Percentiles rank a stretch among this genome's conserved stretches.
These are phyloP conservation scores for Microcyclospora tardicrescens DNA, from an alignment of 2,329 filamentous ascomycete genomes.

Conservation along the genomic window DNA sequence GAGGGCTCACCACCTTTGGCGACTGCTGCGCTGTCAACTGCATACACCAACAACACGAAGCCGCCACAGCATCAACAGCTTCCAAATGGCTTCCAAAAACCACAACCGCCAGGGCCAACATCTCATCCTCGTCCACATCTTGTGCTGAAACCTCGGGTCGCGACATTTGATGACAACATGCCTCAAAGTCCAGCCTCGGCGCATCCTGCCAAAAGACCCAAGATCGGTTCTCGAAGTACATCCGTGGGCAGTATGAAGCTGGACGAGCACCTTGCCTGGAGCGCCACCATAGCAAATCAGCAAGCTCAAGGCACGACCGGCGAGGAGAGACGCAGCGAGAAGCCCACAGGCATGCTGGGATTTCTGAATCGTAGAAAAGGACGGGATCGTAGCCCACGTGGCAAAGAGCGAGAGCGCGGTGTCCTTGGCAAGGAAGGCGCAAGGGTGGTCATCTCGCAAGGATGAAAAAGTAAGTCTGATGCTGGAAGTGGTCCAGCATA, in stretches of 20 bases:
- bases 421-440: slow-evolving; percentile 93
- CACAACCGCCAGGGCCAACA: slow-evolving; percentile 15
- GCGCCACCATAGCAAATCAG: slow-evolving; percentile 37
- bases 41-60: neutral
- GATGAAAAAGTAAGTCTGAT: too few relatives aligned
- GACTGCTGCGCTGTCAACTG: slow-evolving; percentile 7
- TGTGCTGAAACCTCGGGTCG: too few relatives aligned
- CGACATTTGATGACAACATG: neutral
- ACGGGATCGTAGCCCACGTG: slow-evolving; percentile 72
- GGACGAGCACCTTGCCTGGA: slow-evolving; percentile 82
- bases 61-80: slow-evolving; percentile 2
- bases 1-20: slow-evolving; percentile 35
- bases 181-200: neutral
- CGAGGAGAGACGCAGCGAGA: slow-evolving; percentile 18
- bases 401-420: slow-evolving; percentile 59
- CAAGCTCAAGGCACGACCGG: too few relatives aligned
- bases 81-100: slow-evolving; percentile 5
- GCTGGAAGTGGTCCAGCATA: too few relatives aligned
- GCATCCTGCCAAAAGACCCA: slow-evolving; percentile 29
- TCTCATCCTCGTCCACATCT: slow-evolving; percentile 4
- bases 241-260: slow-evolving; percentile 77
- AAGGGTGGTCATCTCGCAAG: slow-evolving; percentile 37
- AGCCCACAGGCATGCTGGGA: slow-evolving; percentile 73
- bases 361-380: slow-evolving; percentile 85
- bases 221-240: slow-evolving; percentile 54